Evolutionary conservation across 495 filamentous ascomycete genomes (phyloP), one percentile per base, ranked within the genome.

Genomic region (Melanomma pulvis-pyrius): DNA sequence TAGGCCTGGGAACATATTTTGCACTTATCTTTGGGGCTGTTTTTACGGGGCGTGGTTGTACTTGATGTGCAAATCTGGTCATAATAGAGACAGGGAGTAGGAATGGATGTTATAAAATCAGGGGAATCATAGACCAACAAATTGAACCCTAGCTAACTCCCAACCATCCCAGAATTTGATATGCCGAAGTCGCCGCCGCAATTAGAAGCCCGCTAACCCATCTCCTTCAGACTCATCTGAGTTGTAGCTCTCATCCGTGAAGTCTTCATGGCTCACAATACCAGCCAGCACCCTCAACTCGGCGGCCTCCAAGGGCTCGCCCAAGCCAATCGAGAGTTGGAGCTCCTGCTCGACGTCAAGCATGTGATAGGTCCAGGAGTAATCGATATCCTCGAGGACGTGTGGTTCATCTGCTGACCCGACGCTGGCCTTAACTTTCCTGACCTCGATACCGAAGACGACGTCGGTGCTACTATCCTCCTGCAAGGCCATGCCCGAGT

Each of bases 301-400:
- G 6, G 22, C 56, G 21, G 39, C 32, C 15, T 46, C 25, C 47
- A 69, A 34, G 9, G 54, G 32, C 36, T 65, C 41, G 5, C 61
- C 61, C 22, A 69, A 32, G 7, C 67, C 67, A 48, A 69, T 56
- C 3, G 67, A 63, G n/a, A 69, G 32, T 36, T 69, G 67, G n/a
- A 59, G 12, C 8, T 55, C 59, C 0, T 61, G 46, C 22, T 65
- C 60, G 12, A 15, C 32, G 44, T 52, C 54, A 13, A 66, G 21
- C 36, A 15, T 65, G 29, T 64, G 67, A 29, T 68, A 68, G 4
- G 39, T 61, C 65, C 65, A 68, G 9, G 22, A 24, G n/a, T 36
- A 51, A 13, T 50, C 50, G 26, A 68, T 61, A 41, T 68, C 65
- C 36, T 68, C 65, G 2, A 68, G 28, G 1, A 17, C 17, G 51